Evolutionary conservation across 441 rosid species (phyloP).

Genomic region (Brassica balearica): DNA sequence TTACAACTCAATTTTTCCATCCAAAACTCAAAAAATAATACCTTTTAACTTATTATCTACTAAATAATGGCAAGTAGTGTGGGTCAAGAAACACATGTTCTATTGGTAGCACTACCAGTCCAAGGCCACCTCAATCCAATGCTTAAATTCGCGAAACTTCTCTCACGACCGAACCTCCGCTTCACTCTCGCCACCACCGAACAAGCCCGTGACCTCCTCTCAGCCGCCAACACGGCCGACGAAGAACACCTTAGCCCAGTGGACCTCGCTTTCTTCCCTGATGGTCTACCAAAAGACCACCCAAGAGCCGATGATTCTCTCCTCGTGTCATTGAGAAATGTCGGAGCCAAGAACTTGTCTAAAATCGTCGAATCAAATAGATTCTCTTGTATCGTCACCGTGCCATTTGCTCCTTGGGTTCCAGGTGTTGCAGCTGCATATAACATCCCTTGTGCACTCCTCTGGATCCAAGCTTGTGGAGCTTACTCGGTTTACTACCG

Average conservation of each 20-base stretch:
- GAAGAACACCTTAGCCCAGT: neutral
- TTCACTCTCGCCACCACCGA: constrained; percentile 58
- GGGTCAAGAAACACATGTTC: constrained; percentile 41
- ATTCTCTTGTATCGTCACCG: constrained; percentile 46
- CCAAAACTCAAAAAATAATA: constrained; percentile 8
- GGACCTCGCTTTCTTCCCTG: constrained; percentile 53
- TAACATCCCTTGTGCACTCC: constrained; percentile 54
- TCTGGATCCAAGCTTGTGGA: constrained; percentile 59
- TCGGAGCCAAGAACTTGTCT: constrained; percentile 49
- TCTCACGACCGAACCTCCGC: constrained; percentile 48
- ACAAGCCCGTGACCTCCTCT: constrained; percentile 41
- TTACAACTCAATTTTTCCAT: constrained; percentile 5
- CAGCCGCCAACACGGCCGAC: neutral
- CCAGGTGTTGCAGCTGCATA: constrained; percentile 41
- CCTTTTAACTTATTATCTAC: neutral
- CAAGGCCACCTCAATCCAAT: constrained; percentile 63
- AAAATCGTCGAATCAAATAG: constrained; percentile 36
- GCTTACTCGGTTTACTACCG: constrained; percentile 50
- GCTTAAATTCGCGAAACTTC: constrained; percentile 54
- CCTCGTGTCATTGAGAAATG: constrained; percentile 29
- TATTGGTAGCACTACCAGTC: constrained; percentile 49
- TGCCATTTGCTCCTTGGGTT: constrained; percentile 59
- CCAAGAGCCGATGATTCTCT: neutral
- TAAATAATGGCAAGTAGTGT: constrained; percentile 34
- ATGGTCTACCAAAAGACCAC: constrained; percentile 49